phyloP scores from a whole-genome alignment of 2,329 filamentous ascomycete species.

The Fusarium cicatricum region DNA sequence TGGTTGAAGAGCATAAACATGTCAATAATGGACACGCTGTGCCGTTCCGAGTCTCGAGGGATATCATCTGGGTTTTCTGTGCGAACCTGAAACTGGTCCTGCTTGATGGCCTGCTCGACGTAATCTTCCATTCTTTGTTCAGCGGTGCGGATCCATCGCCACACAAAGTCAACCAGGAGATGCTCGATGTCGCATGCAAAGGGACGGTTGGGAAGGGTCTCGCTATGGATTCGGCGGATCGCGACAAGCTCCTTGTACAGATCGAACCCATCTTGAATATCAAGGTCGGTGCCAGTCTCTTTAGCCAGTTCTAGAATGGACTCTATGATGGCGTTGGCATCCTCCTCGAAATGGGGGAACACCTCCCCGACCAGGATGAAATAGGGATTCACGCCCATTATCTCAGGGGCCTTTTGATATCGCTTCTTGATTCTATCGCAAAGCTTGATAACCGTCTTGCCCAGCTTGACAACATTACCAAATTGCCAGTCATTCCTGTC shows the following conservation, averaged over 20 bases:
- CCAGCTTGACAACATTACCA: constrained; percentile 87
- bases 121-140: constrained; percentile 82
- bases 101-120: constrained; percentile 89
- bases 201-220: constrained; percentile 73
- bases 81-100: constrained; percentile 84
- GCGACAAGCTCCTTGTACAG: constrained; percentile 89
- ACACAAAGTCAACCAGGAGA: constrained; percentile 89
- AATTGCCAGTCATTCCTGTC: constrained; percentile 89
- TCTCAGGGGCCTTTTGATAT: constrained; percentile 85
- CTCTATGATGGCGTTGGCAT: constrained; percentile 84
- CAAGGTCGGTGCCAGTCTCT: constrained; percentile 76
- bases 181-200: constrained; percentile 92
- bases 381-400: constrained; percentile 75
- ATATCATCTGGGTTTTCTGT: constrained; percentile 68
- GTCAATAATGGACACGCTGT: constrained; percentile 93
- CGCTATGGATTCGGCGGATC: constrained; percentile 81
- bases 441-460: constrained; percentile 84
- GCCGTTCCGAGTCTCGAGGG: constrained; percentile 80
- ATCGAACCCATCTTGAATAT: constrained; percentile 92
- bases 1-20: constrained; percentile 95
- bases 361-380: constrained; percentile 82
- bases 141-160: constrained; percentile 89
- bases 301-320: constrained; percentile 80
- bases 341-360: constrained; percentile 89
- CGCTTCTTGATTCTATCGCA: constrained; percentile 91